Conservation (phyloP, 2,329 filamentous ascomycete species). For the Penicillium palitans region DNA sequence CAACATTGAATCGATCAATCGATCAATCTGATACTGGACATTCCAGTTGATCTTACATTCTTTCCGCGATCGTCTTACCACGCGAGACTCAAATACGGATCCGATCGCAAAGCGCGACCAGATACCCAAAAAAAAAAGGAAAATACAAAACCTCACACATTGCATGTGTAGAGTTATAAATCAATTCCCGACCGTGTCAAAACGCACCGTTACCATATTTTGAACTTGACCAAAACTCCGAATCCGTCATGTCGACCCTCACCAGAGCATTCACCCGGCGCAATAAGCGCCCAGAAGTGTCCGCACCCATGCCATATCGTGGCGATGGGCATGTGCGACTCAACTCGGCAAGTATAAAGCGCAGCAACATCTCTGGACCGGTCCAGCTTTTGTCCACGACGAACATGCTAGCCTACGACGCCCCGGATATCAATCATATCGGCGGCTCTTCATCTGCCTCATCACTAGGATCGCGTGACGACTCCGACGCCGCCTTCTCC, state of each 20-base stretch:
- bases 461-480: conserved; percentile 37
- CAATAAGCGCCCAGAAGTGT: conserved; percentile 48
- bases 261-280: conserved; percentile 52
- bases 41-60: conserved; percentile 37
- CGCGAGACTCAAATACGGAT: conserved; percentile 25
- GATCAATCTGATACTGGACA: conserved; percentile 28
- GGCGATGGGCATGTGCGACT: conserved; percentile 47
- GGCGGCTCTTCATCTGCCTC: conserved; percentile 52
- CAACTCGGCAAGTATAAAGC: conserved; percentile 47
- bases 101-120: conserved; percentile 10
- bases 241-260: conserved; percentile 39
- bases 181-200: conserved; percentile 7
- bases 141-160: conserved; percentile 3
- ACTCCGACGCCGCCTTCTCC: conserved; percentile 63
- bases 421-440: conserved; percentile 68
- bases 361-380: conserved; percentile 72
- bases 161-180: conserved; percentile 7
- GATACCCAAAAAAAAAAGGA: not conserved
- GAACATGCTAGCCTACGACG: conserved; percentile 94
- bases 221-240: conserved; percentile 4
- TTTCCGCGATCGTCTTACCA: conserved; percentile 32
- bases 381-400: conserved; percentile 88
- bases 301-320: conserved; percentile 45
- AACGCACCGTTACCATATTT: not conserved
- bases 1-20: conserved; percentile 2